These are phyloP conservation scores for Coniochaeta prunicola DNA, from an alignment of 2,329 filamentous ascomycete species.

Conservation along the genomic window DNA sequence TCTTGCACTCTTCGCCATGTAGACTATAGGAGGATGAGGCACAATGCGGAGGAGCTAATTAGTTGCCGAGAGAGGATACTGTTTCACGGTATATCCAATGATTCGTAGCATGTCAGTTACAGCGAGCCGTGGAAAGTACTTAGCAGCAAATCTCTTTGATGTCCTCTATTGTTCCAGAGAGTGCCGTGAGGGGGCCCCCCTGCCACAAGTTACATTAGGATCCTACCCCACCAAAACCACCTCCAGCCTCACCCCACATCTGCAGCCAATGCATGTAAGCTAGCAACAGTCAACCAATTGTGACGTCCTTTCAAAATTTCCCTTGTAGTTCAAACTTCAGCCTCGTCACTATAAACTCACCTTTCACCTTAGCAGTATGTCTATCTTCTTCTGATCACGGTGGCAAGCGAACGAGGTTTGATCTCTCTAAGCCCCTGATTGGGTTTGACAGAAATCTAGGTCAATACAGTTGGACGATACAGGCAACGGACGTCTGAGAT, in stretches of 20 bases:
- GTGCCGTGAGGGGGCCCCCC: not conserved
- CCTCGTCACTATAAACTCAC: not conserved
- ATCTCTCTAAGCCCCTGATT: not conserved
- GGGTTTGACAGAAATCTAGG: not conserved
- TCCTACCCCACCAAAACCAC: not conserved
- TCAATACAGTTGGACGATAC: not conserved
- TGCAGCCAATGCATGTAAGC: slow-evolving; percentile 5
- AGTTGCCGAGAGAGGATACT: no score
- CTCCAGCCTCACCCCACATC: slow-evolving; percentile 10
- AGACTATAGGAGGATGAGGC: no score
- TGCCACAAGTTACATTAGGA: no score
- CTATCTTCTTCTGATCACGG: not conserved
- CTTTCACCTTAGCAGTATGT: not conserved
- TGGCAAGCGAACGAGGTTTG: not conserved
- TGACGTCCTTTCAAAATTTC: not conserved
- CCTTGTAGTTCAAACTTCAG: not conserved
- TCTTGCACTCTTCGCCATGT: no score
- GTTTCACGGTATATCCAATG: not conserved
- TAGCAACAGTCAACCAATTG: slow-evolving; percentile 5
- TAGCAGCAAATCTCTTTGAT: not conserved
- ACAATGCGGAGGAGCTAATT: no score
- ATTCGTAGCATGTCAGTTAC: not conserved
- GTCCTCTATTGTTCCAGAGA: not conserved
- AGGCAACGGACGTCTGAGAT: not conserved
- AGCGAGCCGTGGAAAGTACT: not conserved